phyloP scores from a whole-genome alignment of 768 basidiomycete genomes.

The Tylopilus rubrobrunneus region DNA sequence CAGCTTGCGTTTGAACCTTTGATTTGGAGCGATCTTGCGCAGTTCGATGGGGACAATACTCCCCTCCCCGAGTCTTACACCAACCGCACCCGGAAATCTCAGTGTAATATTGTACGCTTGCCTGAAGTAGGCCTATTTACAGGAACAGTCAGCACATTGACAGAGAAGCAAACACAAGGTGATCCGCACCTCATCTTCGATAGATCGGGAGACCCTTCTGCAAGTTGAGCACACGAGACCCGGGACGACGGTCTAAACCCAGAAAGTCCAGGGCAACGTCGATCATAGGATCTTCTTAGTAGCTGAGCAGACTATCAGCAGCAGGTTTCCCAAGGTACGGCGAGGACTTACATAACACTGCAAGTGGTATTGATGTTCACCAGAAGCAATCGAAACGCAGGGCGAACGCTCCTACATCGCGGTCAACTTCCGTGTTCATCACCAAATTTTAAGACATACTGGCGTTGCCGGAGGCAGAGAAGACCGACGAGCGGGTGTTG shows the following conservation, averaged over 20 bases:
- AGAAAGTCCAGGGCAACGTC: too few relatives aligned
- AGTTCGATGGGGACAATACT: conserved; percentile 53
- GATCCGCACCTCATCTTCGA: conserved; percentile 35
- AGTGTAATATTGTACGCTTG: conserved; percentile 33
- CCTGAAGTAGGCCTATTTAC: conserved; percentile 39
- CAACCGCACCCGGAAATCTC: conserved; percentile 34
- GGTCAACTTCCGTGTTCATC: neutral
- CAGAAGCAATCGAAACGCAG: conserved; percentile 36
- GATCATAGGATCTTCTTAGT: conserved; percentile 23
- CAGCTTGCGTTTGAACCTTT: conserved; percentile 45
- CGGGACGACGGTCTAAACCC: too few relatives aligned
- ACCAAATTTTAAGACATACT: conserved; percentile 32
- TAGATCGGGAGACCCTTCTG: too few relatives aligned
- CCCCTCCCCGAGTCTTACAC: conserved; percentile 32
- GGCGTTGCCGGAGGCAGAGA: too few relatives aligned
- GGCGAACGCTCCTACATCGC: conserved; percentile 42
- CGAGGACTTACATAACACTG: conserved; percentile 37
- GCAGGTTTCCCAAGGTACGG: neutral
- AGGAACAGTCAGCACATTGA: neutral
- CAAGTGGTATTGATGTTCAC: conserved; percentile 47
- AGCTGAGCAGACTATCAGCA: conserved; percentile 16
- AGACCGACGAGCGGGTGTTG: too few relatives aligned
- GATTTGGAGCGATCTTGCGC: conserved; percentile 42
- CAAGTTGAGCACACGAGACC: too few relatives aligned
- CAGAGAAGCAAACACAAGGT: neutral